A percentile compares a stretch with the other conserved stretches of the same genome.
phyloP scores from a whole-genome alignment of 352 stramenopile species.

The Globisporangium middletonii region DNA sequence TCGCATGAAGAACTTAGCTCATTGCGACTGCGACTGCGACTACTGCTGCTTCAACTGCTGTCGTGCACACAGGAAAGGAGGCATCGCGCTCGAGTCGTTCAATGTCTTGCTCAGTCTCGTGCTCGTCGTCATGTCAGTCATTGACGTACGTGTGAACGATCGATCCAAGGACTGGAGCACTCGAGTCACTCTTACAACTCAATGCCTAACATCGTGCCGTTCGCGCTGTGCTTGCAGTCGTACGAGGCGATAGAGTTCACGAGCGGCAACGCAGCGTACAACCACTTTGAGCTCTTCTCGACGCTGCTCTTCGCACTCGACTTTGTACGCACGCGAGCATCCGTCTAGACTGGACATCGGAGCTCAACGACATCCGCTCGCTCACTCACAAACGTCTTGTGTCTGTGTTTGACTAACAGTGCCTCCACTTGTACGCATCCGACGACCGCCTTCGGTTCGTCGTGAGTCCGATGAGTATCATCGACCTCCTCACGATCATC shows the following conservation, averaged over 20 bases:
- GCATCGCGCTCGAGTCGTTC: slow-evolving; percentile 29
- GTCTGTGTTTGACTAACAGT: slow-evolving; percentile 7
- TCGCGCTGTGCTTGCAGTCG: slow-evolving; percentile 18
- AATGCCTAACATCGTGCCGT: too few species aligned
- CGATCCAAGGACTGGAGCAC: too few species aligned
- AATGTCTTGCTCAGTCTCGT: slow-evolving; percentile 44
- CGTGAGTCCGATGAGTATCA: slow-evolving; percentile 42
- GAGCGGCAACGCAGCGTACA: slow-evolving; percentile 2
- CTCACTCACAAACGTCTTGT: not conserved
- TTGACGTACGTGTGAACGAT: slow-evolving; percentile 16
- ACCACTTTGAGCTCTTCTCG: slow-evolving; percentile 28
- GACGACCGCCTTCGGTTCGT: slow-evolving; percentile 33
- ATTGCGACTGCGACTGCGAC: not conserved
- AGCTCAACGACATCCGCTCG: not conserved
- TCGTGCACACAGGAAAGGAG: slow-evolving; percentile 14
- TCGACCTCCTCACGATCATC: slow-evolving; percentile 54
- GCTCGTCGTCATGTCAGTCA: slow-evolving; percentile 35
- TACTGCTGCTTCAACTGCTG: not conserved
- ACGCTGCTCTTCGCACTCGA: slow-evolving; percentile 43
- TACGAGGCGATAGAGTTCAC: slow-evolving; percentile 20
- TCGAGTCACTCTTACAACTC: too few species aligned
- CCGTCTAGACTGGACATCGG: not conserved
- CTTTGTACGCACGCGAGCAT: slow-evolving; percentile 23
- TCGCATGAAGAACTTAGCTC: not conserved
- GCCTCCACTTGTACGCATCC: slow-evolving; percentile 31